Percentiles rank a stretch among this genome's conserved stretches.
These are phyloP conservation scores for Crithidia bombi DNA, from an alignment of 208 protist genomes.

Conservation along the genomic window DNA sequence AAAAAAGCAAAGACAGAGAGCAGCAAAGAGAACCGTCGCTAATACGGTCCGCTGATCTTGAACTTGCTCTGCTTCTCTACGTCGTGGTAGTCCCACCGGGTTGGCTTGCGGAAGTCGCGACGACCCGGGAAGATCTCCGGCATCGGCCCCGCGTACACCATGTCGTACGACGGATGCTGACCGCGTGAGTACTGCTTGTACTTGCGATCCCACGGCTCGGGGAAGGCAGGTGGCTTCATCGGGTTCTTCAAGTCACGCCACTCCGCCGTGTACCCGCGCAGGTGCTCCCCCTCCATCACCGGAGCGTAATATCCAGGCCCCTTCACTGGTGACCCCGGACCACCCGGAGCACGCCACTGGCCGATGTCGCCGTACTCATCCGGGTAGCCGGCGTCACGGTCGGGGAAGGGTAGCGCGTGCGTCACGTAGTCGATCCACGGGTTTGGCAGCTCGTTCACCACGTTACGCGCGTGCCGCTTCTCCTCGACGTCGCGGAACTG, in stretches of 20 bases:
- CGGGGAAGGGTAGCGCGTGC: constrained; percentile 89
- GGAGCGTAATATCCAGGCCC: constrained; percentile 90
- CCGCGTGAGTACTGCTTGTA: constrained; percentile 91
- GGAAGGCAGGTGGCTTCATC: constrained; percentile 86
- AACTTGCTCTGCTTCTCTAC: constrained; percentile 89
- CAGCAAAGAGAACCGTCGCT: constrained; percentile 12
- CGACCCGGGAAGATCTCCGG: constrained; percentile 91
- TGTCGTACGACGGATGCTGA: constrained; percentile 92
- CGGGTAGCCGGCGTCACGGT: constrained; percentile 89
- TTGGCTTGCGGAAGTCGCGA: constrained; percentile 88
- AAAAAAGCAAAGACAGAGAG: background rate
- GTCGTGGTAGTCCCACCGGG: constrained; percentile 91
- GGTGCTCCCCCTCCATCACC: constrained; percentile 88
- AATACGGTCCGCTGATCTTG: constrained; percentile 88
- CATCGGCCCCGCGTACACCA: constrained; percentile 91
- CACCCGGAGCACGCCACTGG: constrained; percentile 89
- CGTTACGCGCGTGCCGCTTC: constrained; percentile 74
- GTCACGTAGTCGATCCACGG: constrained; percentile 89
- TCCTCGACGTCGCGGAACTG: constrained; percentile 90
- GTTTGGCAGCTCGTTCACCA: constrained; percentile 87
- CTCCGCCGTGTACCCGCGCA: constrained; percentile 87
- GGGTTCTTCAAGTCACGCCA: constrained; percentile 90
- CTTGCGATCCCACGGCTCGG: constrained; percentile 89
- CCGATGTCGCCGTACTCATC: constrained; percentile 93
- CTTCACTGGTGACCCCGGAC: constrained; percentile 81